Evolutionary conservation across 441 rosid species (phyloP), one percentile per base, ranked within the genome.

Genomic region (Arabidopsis lyrata): DNA sequence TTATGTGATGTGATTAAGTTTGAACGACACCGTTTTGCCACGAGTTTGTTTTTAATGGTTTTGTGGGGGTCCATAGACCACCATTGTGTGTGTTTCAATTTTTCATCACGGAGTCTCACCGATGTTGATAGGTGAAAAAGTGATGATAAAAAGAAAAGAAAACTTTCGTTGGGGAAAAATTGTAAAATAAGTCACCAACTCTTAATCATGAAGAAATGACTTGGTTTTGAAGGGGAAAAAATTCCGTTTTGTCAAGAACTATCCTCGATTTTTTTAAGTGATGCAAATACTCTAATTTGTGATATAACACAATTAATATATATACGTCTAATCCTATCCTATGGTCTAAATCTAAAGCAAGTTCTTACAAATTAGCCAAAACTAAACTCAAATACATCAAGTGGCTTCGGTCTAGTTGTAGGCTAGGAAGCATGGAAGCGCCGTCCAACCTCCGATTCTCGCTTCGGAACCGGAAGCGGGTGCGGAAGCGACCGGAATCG

Each of bases 71-170:
- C 47, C 22, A 31, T 32, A 15, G 16, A 24, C 22, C 38, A 24
- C 22, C 38, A 22, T 49, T 18, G 47, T 13, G 66, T 48, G 4
- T 18, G 29, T 56, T 68, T 2, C 12, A 38, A 60, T 5, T 14
- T 34, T 55, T 15, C 29, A 45, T n/a, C 71, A 72, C 56, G 48
- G 64, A 54, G 39, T 54, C 56, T 64, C 64, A 35, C 41, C 32
- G 70, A 73, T 64, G 57, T 38, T 65, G 71, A 63, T 22, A 7
- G 48, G 41, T 3, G n/a, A 34, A 55, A 58, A 63, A 20, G 45
- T 63, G 13, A 35, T 5, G 3, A 61, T 7, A 31, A 55, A 31
- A 3, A 52, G 22, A 11, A 24, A 35, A 38, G 29, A 15, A 10
- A 29, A 29, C 57, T 35, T 22, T 35, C 11, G 1, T 57, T 24